These are phyloP conservation scores for Saccharomycopsis javanensis DNA, from an alignment of 805 yeast species.

Conservation along the genomic window DNA sequence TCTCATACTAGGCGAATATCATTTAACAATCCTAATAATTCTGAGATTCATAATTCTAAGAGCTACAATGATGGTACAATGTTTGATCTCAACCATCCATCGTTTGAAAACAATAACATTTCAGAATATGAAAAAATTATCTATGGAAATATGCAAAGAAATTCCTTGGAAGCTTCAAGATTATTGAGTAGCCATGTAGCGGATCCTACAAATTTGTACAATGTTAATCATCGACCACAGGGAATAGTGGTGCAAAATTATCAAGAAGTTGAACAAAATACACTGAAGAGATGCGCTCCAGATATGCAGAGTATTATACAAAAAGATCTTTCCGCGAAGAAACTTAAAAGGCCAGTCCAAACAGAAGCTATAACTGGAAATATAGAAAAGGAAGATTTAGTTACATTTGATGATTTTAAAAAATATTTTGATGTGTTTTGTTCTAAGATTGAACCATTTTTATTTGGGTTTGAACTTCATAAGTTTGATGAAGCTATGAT, in stretches of 20 bases:
- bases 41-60: neutral
- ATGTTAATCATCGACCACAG: neutral
- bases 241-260: neutral
- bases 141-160: neutral
- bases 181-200: neutral
- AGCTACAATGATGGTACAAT: neutral
- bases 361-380: neutral
- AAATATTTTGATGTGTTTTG: slow-evolving; percentile 44
- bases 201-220: neutral
- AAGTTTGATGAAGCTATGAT: slow-evolving; percentile 38
- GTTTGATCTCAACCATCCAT: neutral
- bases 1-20: neutral
- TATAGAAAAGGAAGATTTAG: neutral
- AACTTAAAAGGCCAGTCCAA: neutral
- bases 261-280: neutral
- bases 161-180: neutral
- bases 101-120: neutral
- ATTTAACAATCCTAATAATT: neutral
- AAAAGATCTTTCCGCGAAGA: neutral
- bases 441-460: slow-evolving; percentile 47
- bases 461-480: slow-evolving; percentile 55
- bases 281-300: neutral
- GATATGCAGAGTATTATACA: neutral
- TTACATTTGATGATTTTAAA: slow-evolving; percentile 14
- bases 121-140: neutral